Conservation (phyloP, 116 monocot genomes). For the Papilionanthe hybrid region DNA sequence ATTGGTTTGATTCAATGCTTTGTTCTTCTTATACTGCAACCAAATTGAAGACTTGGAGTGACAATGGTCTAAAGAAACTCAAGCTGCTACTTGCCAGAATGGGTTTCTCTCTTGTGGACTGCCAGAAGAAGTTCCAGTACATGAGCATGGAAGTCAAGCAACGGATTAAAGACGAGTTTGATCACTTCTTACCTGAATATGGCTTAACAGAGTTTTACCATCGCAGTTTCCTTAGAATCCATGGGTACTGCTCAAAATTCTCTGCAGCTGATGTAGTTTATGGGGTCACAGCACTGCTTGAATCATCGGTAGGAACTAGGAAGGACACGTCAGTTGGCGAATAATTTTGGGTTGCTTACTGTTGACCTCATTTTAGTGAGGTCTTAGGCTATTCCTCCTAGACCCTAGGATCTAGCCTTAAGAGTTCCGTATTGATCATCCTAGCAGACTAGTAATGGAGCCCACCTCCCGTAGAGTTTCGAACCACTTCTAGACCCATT, state of each 20-base stretch:
- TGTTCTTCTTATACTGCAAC: slow-evolving; percentile 91
- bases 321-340: slow-evolving; percentile 38
- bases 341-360: slow-evolving; percentile 85
- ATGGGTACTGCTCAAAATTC: slow-evolving; percentile 70
- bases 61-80: slow-evolving; percentile 87
- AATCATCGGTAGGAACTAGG: slow-evolving; percentile 39
- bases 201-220: slow-evolving; percentile 81
- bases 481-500: too few species aligned
- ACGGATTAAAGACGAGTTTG: slow-evolving; percentile 72
- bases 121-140: slow-evolving; percentile 94
- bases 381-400: too few species aligned
- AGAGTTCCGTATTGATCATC: too few species aligned
- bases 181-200: slow-evolving; percentile 78
- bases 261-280: slow-evolving; percentile 95
- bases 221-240: slow-evolving; percentile 63
- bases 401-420: too few species aligned
- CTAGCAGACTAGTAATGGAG: too few species aligned
- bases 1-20: slow-evolving; percentile 85
- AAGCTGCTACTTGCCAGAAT: slow-evolving; percentile 86
- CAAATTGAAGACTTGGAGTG: slow-evolving; percentile 95
- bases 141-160: slow-evolving; percentile 91
- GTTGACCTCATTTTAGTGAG: too few species aligned
- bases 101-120: slow-evolving; percentile 86
- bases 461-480: too few species aligned
- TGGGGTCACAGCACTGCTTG: slow-evolving; percentile 82